Evolutionary conservation across 805 yeast species (phyloP).

Genomic region (Sungouiozyma ichnusensis): DNA sequence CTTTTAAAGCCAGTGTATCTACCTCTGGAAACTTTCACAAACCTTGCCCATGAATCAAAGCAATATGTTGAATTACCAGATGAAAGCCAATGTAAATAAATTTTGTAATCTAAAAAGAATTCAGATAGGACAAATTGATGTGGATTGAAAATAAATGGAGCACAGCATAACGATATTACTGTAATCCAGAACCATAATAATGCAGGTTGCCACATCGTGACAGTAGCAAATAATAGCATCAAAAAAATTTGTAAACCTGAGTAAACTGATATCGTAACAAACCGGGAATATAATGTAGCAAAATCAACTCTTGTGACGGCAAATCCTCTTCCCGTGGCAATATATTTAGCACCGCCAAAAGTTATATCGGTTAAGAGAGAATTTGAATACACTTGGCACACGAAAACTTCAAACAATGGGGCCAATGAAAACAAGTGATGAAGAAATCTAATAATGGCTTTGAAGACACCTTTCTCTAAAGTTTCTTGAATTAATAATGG

Average conservation of each 20-base stretch:
- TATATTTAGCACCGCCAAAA: conserved; percentile 86
- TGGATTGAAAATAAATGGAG: conserved; percentile 70
- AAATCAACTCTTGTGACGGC: conserved; percentile 78
- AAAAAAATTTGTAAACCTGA: conserved; percentile 62
- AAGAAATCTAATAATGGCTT: conserved; percentile 58
- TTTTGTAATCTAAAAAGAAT: conserved; percentile 58
- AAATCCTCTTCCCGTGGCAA: conserved; percentile 90
- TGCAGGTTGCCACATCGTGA: conserved; percentile 74
- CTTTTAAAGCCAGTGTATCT: conserved; percentile 87
- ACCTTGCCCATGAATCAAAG: conserved; percentile 70
- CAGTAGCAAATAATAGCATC: conserved; percentile 62
- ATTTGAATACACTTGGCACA: conserved; percentile 83
- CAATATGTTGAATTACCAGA: conserved; percentile 65
- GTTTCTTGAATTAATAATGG: conserved; percentile 83
- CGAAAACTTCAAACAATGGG: conserved; percentile 90
- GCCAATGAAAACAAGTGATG: conserved; percentile 74
- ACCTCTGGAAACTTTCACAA: conserved; percentile 67
- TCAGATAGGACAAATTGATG: conserved; percentile 63
- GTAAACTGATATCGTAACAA: conserved; percentile 67
- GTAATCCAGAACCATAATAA: conserved; percentile 69
- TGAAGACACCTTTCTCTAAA: conserved; percentile 74
- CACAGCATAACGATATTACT: conserved; percentile 49
- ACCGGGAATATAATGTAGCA: conserved; percentile 59
- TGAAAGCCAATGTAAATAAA: conserved; percentile 63
- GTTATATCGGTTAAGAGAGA: conserved; percentile 66